Percentiles rank a stretch among this genome's conserved stretches.
Conservation (phyloP, 1,284 basidiomycete species). For the Ustilago bromivora region DNA sequence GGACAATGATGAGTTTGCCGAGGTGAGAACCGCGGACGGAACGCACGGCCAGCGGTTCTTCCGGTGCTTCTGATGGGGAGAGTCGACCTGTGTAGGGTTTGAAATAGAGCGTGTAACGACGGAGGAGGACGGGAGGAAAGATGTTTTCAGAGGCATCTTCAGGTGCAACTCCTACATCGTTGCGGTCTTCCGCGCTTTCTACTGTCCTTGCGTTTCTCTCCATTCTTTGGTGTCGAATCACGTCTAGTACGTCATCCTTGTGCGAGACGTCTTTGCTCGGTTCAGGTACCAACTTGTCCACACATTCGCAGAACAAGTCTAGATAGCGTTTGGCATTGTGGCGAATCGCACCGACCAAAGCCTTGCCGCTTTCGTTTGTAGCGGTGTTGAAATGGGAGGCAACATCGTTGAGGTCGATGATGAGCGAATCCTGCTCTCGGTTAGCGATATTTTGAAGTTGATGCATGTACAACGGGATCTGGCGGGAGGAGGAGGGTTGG, state of each 20-base stretch:
- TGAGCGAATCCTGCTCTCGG: slow-evolving; percentile 85
- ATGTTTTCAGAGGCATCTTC: slow-evolving; percentile 51
- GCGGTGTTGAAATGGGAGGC: slow-evolving; percentile 69
- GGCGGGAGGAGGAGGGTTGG: slow-evolving; percentile 21
- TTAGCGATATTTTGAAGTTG: slow-evolving; percentile 95
- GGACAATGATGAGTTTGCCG: slow-evolving; percentile 92
- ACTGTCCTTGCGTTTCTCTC: slow-evolving; percentile 85
- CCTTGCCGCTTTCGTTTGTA: slow-evolving; percentile 41
- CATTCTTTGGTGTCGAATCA: slow-evolving; percentile 79
- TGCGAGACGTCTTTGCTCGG: slow-evolving; percentile 83
- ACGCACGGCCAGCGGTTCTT: slow-evolving; percentile 81
- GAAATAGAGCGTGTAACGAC: slow-evolving; percentile 97
- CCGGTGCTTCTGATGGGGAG: slow-evolving; percentile 4
- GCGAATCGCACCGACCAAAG: slow-evolving; percentile 73
- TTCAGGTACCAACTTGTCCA: slow-evolving; percentile 78
- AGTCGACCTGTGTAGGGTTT: slow-evolving; percentile 76
- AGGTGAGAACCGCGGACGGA: slow-evolving; percentile 87
- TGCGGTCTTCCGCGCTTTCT: slow-evolving; percentile 55
- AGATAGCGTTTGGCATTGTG: slow-evolving; percentile 91
- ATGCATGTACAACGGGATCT: slow-evolving; percentile 82
- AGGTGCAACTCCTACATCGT: slow-evolving; percentile 33
- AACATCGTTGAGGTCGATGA: slow-evolving; percentile 85
- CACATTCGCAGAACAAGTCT: slow-evolving; percentile 86
- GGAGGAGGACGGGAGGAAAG: slow-evolving; percentile 83
- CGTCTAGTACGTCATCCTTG: slow-evolving; percentile 74